Base-by-base conservation (phyloP, 106 monocot genomes). In the Xerophyta viscosa region DNA sequence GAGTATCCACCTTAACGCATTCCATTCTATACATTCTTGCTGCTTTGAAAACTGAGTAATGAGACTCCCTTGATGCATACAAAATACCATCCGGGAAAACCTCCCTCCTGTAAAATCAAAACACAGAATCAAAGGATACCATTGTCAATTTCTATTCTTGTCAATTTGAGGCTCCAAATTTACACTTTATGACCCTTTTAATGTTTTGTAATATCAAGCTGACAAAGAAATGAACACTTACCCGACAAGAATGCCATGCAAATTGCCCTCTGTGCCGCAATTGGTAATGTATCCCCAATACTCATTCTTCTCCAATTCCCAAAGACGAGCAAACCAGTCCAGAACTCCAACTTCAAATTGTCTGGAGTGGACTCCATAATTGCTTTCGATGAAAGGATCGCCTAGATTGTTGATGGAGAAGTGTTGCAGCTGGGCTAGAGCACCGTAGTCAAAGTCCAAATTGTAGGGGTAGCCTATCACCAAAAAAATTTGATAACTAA, bases 221-320 rank as follows among this genome's bases (percentile, higher is more conserved):
- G 14, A 46, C 7, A 36, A 50, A 4, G 6, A 48, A 24, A 45
- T 33, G 3, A 13, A 13, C 41, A 66, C 62, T 63, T 15, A 84
- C 85, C 91, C 85, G 44, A 91, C 71, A 66, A 86, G 85, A 41
- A 91, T 78, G 25, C 85, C 91, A 60, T 86, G 85, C 65, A 86
- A 53, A 62, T 91, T 91, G 22, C 91, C 91, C 63, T 91, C 91
- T 4, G 91, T 85, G 3, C 91, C 91, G n/a, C 85, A 81, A 48
- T 78, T 91, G 13, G 85, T 91, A 52, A 91, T 81, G 58, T 91
- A 91, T 46, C 91, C 91, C 91, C 85, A 85, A 27, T 91, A 91
- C 50, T 85, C 85, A 65, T 78, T 46, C 71, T 76, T 81, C 23
- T 91, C 81, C 25, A 85, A 43, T 41, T 85, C 91, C 91, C 91